Conservation (phyloP, 768 basidiomycete genomes). For the Russula emetica region DNA sequence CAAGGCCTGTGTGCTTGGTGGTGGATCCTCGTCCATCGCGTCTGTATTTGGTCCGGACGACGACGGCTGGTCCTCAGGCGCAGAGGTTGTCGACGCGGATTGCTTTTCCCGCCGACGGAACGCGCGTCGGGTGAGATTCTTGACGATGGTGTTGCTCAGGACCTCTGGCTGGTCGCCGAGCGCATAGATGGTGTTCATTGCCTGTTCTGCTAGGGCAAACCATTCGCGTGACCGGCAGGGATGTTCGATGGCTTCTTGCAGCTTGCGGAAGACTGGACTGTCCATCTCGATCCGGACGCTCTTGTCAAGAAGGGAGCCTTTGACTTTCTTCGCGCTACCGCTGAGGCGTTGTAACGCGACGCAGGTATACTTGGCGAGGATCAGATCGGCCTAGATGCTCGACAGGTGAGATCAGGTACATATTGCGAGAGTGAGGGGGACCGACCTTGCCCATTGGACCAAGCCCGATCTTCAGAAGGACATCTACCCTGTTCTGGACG, state of each 20-base stretch:
- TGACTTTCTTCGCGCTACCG: constrained; percentile 95
- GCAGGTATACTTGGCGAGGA: constrained; percentile 89
- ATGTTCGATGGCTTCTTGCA: constrained; percentile 75
- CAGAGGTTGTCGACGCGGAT: constrained; percentile 26
- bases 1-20: constrained; percentile 31
- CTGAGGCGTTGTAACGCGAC: constrained; percentile 88
- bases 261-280: constrained; percentile 74
- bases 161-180: constrained; percentile 90
- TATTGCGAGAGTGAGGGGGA: not conserved
- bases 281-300: constrained; percentile 84
- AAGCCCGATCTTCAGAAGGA: constrained; percentile 80
- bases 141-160: constrained; percentile 76
- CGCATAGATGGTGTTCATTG: constrained; percentile 92
- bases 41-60: constrained; percentile 40
- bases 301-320: constrained; percentile 89
- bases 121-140: constrained; percentile 68
- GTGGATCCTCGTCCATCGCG: constrained; percentile 54
- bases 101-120: constrained; percentile 40
- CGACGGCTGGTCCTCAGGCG: constrained; percentile 25
- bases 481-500: constrained; percentile 78
- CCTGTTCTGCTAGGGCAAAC: constrained; percentile 97
- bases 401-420: not conserved
- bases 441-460: constrained; percentile 78
- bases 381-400: constrained; percentile 66
- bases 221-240: constrained; percentile 86